These are phyloP conservation scores for Helminthosporium solani DNA, from an alignment of 2,329 filamentous ascomycete genomes.

Conservation along the genomic window DNA sequence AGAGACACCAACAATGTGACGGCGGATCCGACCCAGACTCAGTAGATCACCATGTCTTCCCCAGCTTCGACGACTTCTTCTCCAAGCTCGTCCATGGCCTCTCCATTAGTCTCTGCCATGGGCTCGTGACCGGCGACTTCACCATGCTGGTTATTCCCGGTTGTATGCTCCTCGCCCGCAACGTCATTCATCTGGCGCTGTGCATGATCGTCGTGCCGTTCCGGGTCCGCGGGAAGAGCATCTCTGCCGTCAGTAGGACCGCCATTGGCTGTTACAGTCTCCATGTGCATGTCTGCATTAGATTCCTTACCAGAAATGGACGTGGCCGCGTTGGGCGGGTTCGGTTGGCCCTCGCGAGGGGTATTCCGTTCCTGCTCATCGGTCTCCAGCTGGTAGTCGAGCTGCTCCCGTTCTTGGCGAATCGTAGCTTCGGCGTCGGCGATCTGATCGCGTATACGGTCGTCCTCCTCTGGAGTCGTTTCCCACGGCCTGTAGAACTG, in stretches of 20 bases:
- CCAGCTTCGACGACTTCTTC: constrained; percentile 81
- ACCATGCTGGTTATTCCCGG: constrained; percentile 21
- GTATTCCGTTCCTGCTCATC: constrained; percentile 21
- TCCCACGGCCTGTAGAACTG: constrained; percentile 89
- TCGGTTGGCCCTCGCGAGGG: constrained; percentile 8
- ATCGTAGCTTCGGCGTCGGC: constrained; percentile 64
- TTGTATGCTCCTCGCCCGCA: constrained; percentile 15
- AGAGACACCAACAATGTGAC: not conserved
- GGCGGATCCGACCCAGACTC: constrained; percentile 19
- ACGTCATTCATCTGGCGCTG: constrained; percentile 19
- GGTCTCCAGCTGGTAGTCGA: constrained; percentile 42
- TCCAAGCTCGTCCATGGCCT: constrained; percentile 65
- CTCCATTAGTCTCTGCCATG: constrained; percentile 40
- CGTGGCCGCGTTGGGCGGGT: constrained; percentile 18
- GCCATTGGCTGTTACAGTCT: constrained; percentile 22
- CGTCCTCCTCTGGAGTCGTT: constrained; percentile 66
- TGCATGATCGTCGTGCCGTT: constrained; percentile 27
- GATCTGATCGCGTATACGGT: constrained; percentile 69
- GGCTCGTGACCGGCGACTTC: constrained; percentile 28
- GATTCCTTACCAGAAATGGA: constrained; percentile 26
- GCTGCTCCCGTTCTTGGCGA: constrained; percentile 66
- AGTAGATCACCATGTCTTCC: constrained; percentile 92
- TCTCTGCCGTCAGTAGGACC: constrained; percentile 25
- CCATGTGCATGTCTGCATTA: constrained; percentile 22
- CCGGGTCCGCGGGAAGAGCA: constrained; percentile 21